A percentile compares a stretch with the other conserved stretches of the same genome.
These are phyloP conservation scores for Pichia sp. DNA, from an alignment of 1,139 yeast genomes.

Conservation along the genomic window DNA sequence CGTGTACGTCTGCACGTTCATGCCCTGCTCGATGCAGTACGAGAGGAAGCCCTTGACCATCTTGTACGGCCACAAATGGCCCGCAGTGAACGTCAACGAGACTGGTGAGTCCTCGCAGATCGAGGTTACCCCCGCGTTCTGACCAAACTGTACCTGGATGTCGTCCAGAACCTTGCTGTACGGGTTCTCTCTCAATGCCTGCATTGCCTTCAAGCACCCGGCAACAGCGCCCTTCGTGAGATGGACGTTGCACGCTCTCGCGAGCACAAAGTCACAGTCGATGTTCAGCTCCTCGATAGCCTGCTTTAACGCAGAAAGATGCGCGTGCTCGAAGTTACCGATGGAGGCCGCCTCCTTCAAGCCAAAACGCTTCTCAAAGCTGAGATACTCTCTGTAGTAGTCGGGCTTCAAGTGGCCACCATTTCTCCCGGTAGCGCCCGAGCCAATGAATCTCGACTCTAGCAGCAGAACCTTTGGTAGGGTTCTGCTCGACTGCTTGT, in stretches of 20 bases:
- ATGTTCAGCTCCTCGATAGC: constrained; percentile 33
- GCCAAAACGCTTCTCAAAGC: constrained; percentile 27
- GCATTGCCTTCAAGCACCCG: constrained; percentile 23
- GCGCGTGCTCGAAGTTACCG: constrained; percentile 33
- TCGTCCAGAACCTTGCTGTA: constrained; percentile 18
- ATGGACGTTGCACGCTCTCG: constrained; percentile 37
- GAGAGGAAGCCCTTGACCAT: constrained; percentile 34
- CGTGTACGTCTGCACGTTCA: constrained; percentile 39
- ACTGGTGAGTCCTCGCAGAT: constrained; percentile 31
- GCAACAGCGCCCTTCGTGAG: constrained; percentile 22
- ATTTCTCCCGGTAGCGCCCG: constrained; percentile 46
- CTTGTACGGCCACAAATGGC: constrained; percentile 41
- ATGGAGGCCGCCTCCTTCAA: constrained; percentile 33
- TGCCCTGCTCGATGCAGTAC: constrained; percentile 32
- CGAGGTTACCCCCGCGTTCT: constrained; percentile 24
- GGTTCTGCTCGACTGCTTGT: constrained; percentile 22
- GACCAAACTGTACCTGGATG: constrained; percentile 25
- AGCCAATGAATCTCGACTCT: constrained; percentile 40
- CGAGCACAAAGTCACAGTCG: constrained; percentile 36
- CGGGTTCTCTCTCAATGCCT: constrained; percentile 23
- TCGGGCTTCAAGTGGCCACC: constrained; percentile 46
- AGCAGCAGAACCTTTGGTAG: constrained; percentile 30
- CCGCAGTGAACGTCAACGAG: constrained; percentile 38
- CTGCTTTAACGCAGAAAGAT: constrained; percentile 29
- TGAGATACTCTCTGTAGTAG: constrained; percentile 26